Percentiles rank a stretch among this genome's conserved stretches.
Evolutionary conservation across 2,329 filamentous ascomycete genomes (phyloP).

Genomic region (Didymella exigua): DNA sequence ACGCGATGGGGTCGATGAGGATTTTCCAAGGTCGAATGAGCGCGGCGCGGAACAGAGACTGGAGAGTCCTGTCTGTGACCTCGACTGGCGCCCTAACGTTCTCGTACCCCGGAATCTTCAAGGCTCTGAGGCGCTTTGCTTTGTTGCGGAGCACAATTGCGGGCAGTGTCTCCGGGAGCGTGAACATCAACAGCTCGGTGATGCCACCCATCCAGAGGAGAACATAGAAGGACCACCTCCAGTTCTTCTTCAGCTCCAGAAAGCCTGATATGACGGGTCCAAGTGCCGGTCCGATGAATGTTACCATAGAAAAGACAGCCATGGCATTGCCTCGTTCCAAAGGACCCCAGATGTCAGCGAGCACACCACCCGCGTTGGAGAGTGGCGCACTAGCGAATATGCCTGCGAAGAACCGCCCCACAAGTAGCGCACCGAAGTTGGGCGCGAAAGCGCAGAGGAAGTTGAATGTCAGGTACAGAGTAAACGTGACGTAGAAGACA

Average conservation of each 20-base stretch:
- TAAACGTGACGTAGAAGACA: constrained; percentile 56
- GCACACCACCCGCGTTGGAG: constrained; percentile 54
- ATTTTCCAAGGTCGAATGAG: constrained; percentile 61
- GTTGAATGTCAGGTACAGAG: constrained; percentile 53
- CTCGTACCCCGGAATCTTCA: constrained; percentile 59
- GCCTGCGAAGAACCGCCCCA: constrained; percentile 62
- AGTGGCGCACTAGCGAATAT: constrained; percentile 59
- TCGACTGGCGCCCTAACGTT: constrained; percentile 57
- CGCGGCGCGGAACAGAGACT: constrained; percentile 61
- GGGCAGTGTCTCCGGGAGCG: constrained; percentile 3
- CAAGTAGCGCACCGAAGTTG: constrained; percentile 59
- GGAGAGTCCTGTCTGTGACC: constrained; percentile 52
- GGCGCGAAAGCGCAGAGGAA: constrained; percentile 63
- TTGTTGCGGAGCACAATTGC: constrained; percentile 10
- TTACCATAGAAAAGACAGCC: constrained; percentile 60
- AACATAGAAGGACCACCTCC: constrained; percentile 23
- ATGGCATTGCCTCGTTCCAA: constrained; percentile 60
- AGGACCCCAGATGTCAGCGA: constrained; percentile 61
- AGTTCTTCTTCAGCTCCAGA: constrained; percentile 59
- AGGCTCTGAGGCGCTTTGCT: constrained; percentile 54
- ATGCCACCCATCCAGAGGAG: constrained; percentile 10
- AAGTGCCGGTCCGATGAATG: constrained; percentile 60
- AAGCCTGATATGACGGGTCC: constrained; percentile 64
- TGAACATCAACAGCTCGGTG: constrained; percentile 10
- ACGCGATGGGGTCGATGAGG: constrained; percentile 60